Base-by-base conservation (phyloP, 768 basidiomycete species). In the Calocybe gangraenosa region DNA sequence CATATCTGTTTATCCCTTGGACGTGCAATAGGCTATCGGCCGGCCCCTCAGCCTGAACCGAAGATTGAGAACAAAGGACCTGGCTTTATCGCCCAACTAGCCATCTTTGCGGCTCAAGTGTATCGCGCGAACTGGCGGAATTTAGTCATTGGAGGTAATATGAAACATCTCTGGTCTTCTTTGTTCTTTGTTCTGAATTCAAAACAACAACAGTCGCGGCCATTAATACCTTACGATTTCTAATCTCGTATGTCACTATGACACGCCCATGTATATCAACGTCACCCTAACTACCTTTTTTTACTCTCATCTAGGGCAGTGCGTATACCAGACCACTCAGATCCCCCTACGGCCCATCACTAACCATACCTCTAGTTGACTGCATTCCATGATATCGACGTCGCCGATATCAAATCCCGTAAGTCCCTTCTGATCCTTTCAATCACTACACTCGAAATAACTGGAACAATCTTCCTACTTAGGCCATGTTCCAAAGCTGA, bases 151-250 rank as follows among this genome's bases (percentile, higher is more conserved):
- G 25, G 25, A 28, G 25, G 25, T 28, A 11, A 28, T n/a, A n/a
- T n/a, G 60, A 67, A 68, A 48, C 18, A 64, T 58, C 42, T 31
- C 22, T 37, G 40, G 8, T 9, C 25, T 17, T 37, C n/a, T 5
- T 9, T 17, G 30, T n/a, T 14, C 22, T 28, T 9, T 14, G 13
- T 37, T 3, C 18, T 2, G 39, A 28, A 21, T 20, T 44, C 3
- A 47, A 32, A 20, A 25, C 46, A 33, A 23, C 34, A 6, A 2
- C 47, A 68, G 70, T 72, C 55, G 64, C 67, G 49, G 63, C 57
- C 40, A 58, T 71, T 53, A 70, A 72, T 54, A 64, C 59, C 25
- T 55, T 71, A 34, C 60, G 69, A 53, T 70, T 63, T 47, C 60
- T 64, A 41, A 57, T 62, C 42, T 61, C 62, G 68, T 72, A 56